Base-by-base conservation (phyloP, 2,329 filamentous ascomycete genomes). In the Furcasterigmium furcatum region DNA sequence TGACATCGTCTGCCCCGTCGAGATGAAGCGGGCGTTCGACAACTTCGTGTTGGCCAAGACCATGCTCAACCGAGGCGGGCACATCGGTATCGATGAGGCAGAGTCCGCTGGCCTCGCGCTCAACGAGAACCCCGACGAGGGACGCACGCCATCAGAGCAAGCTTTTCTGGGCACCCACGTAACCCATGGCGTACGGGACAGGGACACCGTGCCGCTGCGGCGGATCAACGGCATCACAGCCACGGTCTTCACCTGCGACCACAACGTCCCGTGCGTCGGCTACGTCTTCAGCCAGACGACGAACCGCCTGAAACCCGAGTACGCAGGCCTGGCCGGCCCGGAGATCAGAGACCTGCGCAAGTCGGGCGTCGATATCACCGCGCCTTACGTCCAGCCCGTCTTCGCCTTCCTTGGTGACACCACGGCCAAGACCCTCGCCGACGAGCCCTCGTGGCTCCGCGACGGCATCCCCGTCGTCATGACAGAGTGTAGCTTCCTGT, bases 331-430 rank as follows among this genome's bases (percentile, higher is more conserved):
- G 1, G 34, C 62, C 3, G 70, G 68, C 2, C 47, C 55, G 2
- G 61, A 71, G 44, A 57, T 76, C 25, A 65, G 62, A 43, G 50
- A 49, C 3, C 60, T 74, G 16, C 65, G 70, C 8, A 53, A 63
- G 27, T 52, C 63, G 0, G 70, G 69, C 4, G 57, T 59, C 1
- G 56, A 61, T 21, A 60, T 76, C 50, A 75, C 73, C 2, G 63
- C 59, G 1, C 59, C 66, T 4, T 62, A 65, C 5, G 59, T 58
- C 5, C 56, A 56, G 6, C 66, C 70, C 30, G 61, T 75, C 2
- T 73, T 76, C 40, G 72, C 72, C 10, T 76, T 76, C 43, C 56
- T 76, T 4, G 73, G 73, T 6, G 73, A 76, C 52, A 72, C 70
- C 1, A 74, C 72, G 2, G 62, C 68, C 5, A 53, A 56, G 14